Base-by-base conservation (phyloP, 768 basidiomycete species). In the Phylloporus rhodoxanthus region DNA sequence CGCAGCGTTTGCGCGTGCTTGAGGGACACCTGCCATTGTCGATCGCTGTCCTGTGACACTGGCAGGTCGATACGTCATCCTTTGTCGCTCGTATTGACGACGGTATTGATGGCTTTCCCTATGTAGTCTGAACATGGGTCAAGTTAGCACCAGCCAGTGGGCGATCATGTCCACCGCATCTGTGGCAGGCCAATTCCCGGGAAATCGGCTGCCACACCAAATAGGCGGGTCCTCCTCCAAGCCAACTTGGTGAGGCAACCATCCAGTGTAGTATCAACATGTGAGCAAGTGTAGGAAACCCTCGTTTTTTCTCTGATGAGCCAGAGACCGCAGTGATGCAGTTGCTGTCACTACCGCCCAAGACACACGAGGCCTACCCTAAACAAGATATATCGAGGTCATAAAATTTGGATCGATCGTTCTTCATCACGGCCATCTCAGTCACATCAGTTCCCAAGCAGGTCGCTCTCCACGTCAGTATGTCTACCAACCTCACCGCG, bases 401-500 rank as follows among this genome's bases (percentile, higher is more conserved):
- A 57, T 46, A 54, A 51, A 53, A 56, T 51, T 19, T 9, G 19
- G 48, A 59, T 58, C 65, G 50, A 67, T 59, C 51, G 59, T 53
- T 63, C 57, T 59, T 66, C 54, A 56, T 64, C 62, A 55, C 52
- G 47, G 54, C 52, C 69, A 60, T 62, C 53, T 60, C 50, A 33
- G n/a, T n/a, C 38, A n/a, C 15, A 6, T 30, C 33, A 47, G 19
- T 33, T 41, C 25, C 44, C 43, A 37, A 37, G 47, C 50, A 41
- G 15, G 41, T 45, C 43, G 29, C 17, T 32, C 45, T 50, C 52
- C 39, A 61, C 53, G 45, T 57, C 50, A 64, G 60, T 11, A 90
- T 87, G 87, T 78, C 86, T 61, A 74, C 72, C 57, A 73, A 89
- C 69, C 75, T 88, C 57, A 55, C 65, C 25, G 81, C 85, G 57